Base-by-base conservation (phyloP, 371 early-diverging fungal genomes). In the Mycotypha africana region DNA sequence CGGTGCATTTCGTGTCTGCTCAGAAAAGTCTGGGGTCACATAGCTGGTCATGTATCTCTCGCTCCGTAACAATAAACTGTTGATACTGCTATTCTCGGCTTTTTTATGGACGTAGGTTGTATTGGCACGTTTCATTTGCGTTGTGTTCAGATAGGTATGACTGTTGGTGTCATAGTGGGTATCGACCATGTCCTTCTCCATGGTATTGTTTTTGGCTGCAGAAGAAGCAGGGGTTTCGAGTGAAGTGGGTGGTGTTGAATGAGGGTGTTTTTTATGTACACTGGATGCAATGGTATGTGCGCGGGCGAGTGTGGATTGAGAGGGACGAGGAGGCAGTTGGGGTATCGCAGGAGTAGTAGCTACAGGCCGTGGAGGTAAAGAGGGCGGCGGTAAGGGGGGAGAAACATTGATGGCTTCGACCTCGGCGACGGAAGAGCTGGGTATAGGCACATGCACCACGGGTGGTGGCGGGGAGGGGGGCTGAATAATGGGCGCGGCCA, bases 251-350 rank as follows among this genome's bases (percentile, higher is more conserved):
- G 15, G 12, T 3, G 25, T 15, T 19, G 25, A 42, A 2, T 4
- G 24, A 40, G 24, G 42, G 24, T 11, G 17, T 17, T 40, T 42
- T 1, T 25, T 15, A 7, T 43, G 42, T 12, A 25, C 1, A 19
- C 7, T 42, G 28, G 40, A 34, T 8, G 48, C 48, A 17, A 57
- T 53, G 10, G 65, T 65, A 31, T 69, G 65, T 12, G 69, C 62
- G 1, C 62, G 49, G 2, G 69, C 65, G n/a, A 69, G 39, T 2
- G 65, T 55, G 2, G 58, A 65, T 22, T 57, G 45, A 8, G 69
- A 69, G 4, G 69, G 65, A 14, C 68, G 56, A 10, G 68, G 65
- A n/a, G 68, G 68, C 3, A 68, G 51, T 21, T 58, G 56, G 7
- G 68, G 65, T 43, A 58, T 52, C 10, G 30, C 10, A 6, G 56